These are phyloP conservation scores for Aureobasidium zeae DNA, from an alignment of 2,329 filamentous ascomycete species.

Conservation along the genomic window DNA sequence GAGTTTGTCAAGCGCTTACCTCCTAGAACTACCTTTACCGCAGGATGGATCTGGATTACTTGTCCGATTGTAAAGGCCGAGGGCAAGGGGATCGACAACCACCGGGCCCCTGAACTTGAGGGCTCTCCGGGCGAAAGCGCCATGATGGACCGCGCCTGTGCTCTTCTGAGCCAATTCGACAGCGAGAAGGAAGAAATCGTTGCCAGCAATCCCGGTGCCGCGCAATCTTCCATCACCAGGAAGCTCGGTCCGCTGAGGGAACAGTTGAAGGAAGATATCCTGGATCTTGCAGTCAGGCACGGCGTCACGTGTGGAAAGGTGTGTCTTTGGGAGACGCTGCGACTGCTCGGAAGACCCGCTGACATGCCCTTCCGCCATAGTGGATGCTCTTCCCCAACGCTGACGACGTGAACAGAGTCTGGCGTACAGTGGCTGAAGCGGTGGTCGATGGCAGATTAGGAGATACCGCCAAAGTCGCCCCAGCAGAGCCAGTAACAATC, in stretches of 20 bases:
- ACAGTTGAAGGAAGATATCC: constrained; percentile 45
- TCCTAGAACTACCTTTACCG: constrained; percentile 50
- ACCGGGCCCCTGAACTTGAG: constrained; percentile 37
- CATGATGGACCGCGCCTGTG: constrained; percentile 40
- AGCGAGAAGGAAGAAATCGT: constrained; percentile 41
- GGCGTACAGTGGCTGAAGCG: constrained; percentile 57
- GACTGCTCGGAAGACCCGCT: no score
- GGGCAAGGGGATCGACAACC: constrained; percentile 34
- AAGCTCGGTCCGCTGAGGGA: constrained; percentile 36
- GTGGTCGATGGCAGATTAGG: constrained; percentile 63
- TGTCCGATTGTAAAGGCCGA: constrained; percentile 48
- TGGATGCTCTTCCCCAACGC: constrained; percentile 64
- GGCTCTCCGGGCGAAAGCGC: not conserved
- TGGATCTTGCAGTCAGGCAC: constrained; percentile 50
- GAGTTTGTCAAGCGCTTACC: constrained; percentile 61
- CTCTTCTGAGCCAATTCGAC: constrained; percentile 45
- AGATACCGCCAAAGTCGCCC: constrained; percentile 62
- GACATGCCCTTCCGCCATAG: no score
- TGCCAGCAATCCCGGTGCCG: constrained; percentile 41
- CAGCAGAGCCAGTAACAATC: constrained; percentile 40
- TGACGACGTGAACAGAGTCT: constrained; percentile 50
- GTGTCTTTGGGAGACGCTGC: no score
- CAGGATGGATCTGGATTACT: constrained; percentile 64
- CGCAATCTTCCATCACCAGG: constrained; percentile 32
- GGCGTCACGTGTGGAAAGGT: constrained; percentile 60